A percentile compares a stretch with the other conserved stretches of the same genome.
Conservation (phyloP, 2,329 filamentous ascomycete genomes). For the Clonostachys sp. region DNA sequence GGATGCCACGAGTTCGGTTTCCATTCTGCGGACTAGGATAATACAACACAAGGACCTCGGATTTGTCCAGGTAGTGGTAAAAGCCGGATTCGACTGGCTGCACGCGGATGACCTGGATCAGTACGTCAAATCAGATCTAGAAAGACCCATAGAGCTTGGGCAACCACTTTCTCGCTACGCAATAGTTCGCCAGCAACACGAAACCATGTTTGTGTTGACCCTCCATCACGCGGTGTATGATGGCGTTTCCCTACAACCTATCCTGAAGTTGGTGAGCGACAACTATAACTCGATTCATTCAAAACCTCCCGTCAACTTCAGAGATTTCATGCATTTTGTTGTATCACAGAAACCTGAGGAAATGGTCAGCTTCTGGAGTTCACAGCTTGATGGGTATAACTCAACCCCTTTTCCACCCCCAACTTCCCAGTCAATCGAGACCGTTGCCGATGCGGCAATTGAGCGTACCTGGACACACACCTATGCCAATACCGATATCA, state of each 20-base stretch:
- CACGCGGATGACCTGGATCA: background rate
- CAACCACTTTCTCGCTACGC: background rate
- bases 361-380: background rate
- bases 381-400: background rate
- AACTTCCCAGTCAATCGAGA: no score
- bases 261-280: slow-evolving; percentile 31
- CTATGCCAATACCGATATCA: slow-evolving; percentile 7
- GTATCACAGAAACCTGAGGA: slow-evolving; percentile 2
- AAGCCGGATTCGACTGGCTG: background rate
- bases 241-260: slow-evolving; percentile 40
- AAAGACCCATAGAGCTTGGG: background rate
- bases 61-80: background rate
- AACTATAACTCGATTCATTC: slow-evolving; percentile 17
- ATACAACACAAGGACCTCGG: background rate
- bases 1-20: background rate
- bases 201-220: background rate
- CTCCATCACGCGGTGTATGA: slow-evolving; percentile 41
- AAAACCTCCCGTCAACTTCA: no score
- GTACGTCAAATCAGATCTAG: background rate
- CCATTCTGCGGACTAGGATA: background rate
- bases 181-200: background rate
- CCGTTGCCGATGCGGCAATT: no score
- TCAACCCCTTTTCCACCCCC: background rate
- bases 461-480: no score
- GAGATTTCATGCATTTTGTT: no score